Conservation (phyloP, 306 rosid genomes). For the Quercus engelmannii region DNA sequence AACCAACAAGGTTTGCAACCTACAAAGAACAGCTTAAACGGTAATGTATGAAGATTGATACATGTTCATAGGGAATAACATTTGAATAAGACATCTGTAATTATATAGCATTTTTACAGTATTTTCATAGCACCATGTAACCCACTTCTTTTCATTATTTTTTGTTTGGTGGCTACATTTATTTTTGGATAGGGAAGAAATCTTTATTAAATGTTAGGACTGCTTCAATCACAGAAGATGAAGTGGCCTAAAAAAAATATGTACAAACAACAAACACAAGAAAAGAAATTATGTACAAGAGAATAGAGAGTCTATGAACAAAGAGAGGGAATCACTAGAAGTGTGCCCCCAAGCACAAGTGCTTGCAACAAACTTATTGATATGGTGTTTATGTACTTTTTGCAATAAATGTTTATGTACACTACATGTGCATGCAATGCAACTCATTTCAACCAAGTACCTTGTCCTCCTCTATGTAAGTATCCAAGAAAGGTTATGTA, state of each 20-base stretch:
- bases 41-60: background rate
- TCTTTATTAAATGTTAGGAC: too few relatives aligned
- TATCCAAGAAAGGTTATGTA: too few relatives aligned
- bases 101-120: background rate
- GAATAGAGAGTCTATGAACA: too few relatives aligned
- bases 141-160: background rate
- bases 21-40: slow-evolving; percentile 22
- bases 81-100: background rate
- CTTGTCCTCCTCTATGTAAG: background rate
- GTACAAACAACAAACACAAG: too few relatives aligned
- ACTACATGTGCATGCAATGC: background rate
- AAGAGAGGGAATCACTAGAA: too few relatives aligned
- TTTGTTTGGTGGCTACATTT: background rate
- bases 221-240: too few relatives aligned
- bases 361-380: background rate
- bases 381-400: background rate
- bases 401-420: background rate
- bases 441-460: background rate
- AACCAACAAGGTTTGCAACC: slow-evolving; percentile 95
- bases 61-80: background rate
- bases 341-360: too few relatives aligned
- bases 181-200: too few relatives aligned
- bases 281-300: too few relatives aligned
- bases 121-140: background rate
- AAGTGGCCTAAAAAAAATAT: too few relatives aligned